Percentiles rank a stretch among this genome's conserved stretches.
Evolutionary conservation across 306 rosid genomes (phyloP).

Genomic region (Quercus variabilis): DNA sequence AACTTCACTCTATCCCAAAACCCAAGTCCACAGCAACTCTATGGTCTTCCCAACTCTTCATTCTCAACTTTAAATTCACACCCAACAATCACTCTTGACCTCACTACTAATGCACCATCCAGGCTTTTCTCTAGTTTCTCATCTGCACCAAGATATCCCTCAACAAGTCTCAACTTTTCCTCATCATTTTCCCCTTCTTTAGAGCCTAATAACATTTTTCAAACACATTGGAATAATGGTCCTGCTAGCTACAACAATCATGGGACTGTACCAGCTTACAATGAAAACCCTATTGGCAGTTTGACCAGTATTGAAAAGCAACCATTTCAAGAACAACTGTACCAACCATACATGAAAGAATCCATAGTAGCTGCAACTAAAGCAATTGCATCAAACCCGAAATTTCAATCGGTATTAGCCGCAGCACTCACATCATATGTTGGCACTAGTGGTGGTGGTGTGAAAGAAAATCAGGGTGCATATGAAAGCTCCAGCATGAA

Average conservation of each 20-base stretch:
- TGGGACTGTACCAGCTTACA: slow-evolving; percentile 15
- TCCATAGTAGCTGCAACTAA: slow-evolving; percentile 29
- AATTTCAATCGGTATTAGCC: slow-evolving; percentile 32
- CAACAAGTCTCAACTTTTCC: slow-evolving; percentile 31
- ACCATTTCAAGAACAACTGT: slow-evolving; percentile 29
- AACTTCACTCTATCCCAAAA: slow-evolving; percentile 24
- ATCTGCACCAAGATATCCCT: slow-evolving; percentile 14
- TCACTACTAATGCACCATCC: slow-evolving; percentile 24
- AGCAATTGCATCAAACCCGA: slow-evolving; percentile 23
- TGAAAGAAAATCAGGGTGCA: slow-evolving; percentile 17
- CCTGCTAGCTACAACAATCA: slow-evolving; percentile 14
- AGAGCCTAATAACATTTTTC: slow-evolving; percentile 24
- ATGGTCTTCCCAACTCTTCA: slow-evolving; percentile 32
- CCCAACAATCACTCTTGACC: slow-evolving; percentile 64
- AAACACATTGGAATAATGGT: slow-evolving; percentile 14
- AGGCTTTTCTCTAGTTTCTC: slow-evolving; percentile 15
- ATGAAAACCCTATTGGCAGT: slow-evolving; percentile 18
- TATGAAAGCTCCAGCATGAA: slow-evolving; percentile 7
- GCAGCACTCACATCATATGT: slow-evolving; percentile 24
- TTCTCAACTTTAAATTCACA: slow-evolving; percentile 50
- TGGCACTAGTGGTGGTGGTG: slow-evolving; percentile 14
- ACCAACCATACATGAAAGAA: slow-evolving; percentile 29
- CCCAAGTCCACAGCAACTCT: slow-evolving; percentile 23
- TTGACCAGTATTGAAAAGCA: slow-evolving; percentile 21
- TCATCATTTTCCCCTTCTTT: slow-evolving; percentile 31